Evolutionary conservation across 352 stramenopile species (phyloP), one percentile per base, ranked within the genome.

Genomic region (Pythium vanterpoolii): DNA sequence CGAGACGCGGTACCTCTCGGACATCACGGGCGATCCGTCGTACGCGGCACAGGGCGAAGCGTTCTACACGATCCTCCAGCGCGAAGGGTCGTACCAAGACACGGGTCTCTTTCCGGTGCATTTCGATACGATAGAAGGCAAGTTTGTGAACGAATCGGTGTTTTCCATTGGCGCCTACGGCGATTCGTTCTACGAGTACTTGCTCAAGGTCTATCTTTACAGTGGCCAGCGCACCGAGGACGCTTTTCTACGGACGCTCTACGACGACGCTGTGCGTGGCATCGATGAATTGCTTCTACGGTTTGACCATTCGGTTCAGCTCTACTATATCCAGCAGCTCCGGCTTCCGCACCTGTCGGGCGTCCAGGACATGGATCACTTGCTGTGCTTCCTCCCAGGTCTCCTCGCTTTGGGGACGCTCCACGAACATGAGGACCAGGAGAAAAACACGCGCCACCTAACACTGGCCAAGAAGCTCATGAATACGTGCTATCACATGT

Each of bases 161-260:
- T 77, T 98, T 53, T 97, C 90, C 11, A 90, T 99, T 64, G 97
- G 96, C 34, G 96, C 96, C 11, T 86, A 97, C 42, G 93, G 89
- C 11, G 97, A 99, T 69, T 98, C 87, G 14, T 97, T 98, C 66
- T 99, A 99, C 70, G 96, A 99, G 74, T 99, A 99, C 72, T 73
- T 99, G 51, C 71, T 99, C 38, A 99, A 99, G 74, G 79, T 97
- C 34, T 99, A 92, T 77, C 68, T 99, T n/a, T 97, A 98, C 78
- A 97, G 91, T 39, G 95, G 93, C 38, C 87, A 88, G 58, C 69
- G 69, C 9, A 23, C 70, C 16, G 56, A 90, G 27, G 87, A 96
- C 48, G 61, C 51, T 21, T 90, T 80, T 38, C 43, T 93, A 31
- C 69, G 87, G n/a, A 64, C 91, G 13, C 80, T 97, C 52, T 99